Evolutionary conservation across 768 basidiomycete genomes (phyloP).

Genomic region (Clitopilus passeckerianus): DNA sequence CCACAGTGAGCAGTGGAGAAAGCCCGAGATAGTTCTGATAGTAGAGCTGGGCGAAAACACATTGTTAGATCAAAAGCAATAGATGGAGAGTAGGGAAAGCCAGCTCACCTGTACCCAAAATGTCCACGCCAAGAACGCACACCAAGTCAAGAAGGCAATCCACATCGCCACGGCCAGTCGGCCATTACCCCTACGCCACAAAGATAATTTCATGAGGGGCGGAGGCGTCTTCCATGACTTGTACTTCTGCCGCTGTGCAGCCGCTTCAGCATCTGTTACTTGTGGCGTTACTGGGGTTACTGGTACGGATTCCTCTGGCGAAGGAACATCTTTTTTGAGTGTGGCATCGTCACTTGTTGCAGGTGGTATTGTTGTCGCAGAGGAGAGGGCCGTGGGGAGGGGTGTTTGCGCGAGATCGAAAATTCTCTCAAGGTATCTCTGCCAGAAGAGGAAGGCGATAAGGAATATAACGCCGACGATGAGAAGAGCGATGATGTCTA

Average conservation of each 20-base stretch:
- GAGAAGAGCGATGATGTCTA: conserved; percentile 64
- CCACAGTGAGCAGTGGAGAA: conserved; percentile 53
- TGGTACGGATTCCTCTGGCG: not conserved
- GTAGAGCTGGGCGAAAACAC: conserved; percentile 42
- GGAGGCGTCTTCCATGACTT: conserved; percentile 31
- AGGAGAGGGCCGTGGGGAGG: not conserved
- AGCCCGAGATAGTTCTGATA: conserved; percentile 62
- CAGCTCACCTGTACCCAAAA: conserved; percentile 26
- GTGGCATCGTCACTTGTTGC: not conserved
- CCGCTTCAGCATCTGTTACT: not conserved
- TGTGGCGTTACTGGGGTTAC: not conserved
- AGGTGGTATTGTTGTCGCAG: not conserved
- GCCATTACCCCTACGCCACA: conserved; percentile 59
- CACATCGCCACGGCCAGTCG: conserved; percentile 51
- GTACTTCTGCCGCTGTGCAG: not conserved
- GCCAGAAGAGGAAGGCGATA: conserved; percentile 55
- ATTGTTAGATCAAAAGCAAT: conserved; percentile 31
- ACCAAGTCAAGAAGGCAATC: conserved; percentile 58
- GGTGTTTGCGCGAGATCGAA: not conserved
- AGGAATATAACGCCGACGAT: conserved; percentile 54
- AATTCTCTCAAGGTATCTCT: conserved; percentile 45
- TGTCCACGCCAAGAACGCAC: conserved; percentile 44
- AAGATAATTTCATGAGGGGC: conserved; percentile 53
- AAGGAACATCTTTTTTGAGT: not conserved
- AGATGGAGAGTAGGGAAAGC: not conserved